Percentiles rank a stretch among this genome's conserved stretches.
Conservation (phyloP, 805 yeast genomes). For the Pichia gijzeniarum region DNA sequence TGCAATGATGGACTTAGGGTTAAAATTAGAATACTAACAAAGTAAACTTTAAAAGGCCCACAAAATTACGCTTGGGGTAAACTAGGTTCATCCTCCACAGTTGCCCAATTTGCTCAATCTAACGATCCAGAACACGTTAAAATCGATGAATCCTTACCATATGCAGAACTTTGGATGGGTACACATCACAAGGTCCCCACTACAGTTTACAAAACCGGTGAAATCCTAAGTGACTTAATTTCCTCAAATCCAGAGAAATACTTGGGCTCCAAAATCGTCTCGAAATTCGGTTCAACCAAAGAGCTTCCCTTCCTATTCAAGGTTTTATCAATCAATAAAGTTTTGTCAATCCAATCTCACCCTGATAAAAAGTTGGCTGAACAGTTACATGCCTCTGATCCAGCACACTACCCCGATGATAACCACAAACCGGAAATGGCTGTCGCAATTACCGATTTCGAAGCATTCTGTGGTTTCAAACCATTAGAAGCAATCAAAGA, state of each 20-base stretch:
- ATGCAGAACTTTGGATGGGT: slow-evolving; percentile 99
- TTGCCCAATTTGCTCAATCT: slow-evolving; percentile 75
- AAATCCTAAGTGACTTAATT: slow-evolving; percentile 62
- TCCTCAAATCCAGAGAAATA: slow-evolving; percentile 48
- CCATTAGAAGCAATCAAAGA: slow-evolving; percentile 74
- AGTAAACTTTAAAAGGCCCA: slow-evolving; percentile 20
- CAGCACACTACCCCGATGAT: slow-evolving; percentile 92
- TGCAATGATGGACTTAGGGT: too few species aligned
- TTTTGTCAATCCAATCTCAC: slow-evolving; percentile 93
- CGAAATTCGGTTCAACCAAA: slow-evolving; percentile 53
- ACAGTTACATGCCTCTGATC: slow-evolving; percentile 72
- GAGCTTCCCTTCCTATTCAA: slow-evolving; percentile 91
- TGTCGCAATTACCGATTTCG: slow-evolving; percentile 89
- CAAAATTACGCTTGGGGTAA: slow-evolving; percentile 48
- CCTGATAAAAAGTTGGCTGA: slow-evolving; percentile 86
- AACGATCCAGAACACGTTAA: slow-evolving; percentile 51
- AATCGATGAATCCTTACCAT: slow-evolving; percentile 73
- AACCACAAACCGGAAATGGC: slow-evolving; percentile 99
- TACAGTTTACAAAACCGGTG: slow-evolving; percentile 38
- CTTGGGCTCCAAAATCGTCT: slow-evolving; percentile 53
- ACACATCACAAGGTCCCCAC: slow-evolving; percentile 94
- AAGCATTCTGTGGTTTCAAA: slow-evolving; percentile 97
- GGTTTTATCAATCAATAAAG: slow-evolving; percentile 88
- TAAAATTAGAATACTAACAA: slow-evolving; percentile 2
- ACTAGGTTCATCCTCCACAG: slow-evolving; percentile 76